These are phyloP conservation scores for Monilinia vaccinii-corymbosi DNA, from an alignment of 2,329 filamentous ascomycete species.

Conservation along the genomic window DNA sequence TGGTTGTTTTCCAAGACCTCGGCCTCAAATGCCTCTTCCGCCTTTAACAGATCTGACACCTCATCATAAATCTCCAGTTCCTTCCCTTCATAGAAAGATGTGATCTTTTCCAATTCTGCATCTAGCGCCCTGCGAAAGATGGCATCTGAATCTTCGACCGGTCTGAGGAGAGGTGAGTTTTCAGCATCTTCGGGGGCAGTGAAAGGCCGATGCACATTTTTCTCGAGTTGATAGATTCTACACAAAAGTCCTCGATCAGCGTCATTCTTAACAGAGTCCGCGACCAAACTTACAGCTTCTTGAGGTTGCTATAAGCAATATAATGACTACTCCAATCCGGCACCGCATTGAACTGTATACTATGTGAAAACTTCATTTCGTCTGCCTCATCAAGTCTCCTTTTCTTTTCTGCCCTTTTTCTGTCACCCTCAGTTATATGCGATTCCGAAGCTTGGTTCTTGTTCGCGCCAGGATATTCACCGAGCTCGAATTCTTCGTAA, in stretches of 20 bases:
- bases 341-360: slow-evolving; percentile 98
- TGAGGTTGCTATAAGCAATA: slow-evolving; percentile 96
- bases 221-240: slow-evolving; percentile 93
- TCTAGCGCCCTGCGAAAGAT: slow-evolving; percentile 77
- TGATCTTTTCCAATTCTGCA: slow-evolving; percentile 87
- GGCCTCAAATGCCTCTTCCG: slow-evolving; percentile 57
- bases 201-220: slow-evolving; percentile 56
- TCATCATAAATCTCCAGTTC: slow-evolving; percentile 81
- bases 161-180: slow-evolving; percentile 70
- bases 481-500: slow-evolving; percentile 27
- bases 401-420: slow-evolving; percentile 53
- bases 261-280: background rate
- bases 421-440: slow-evolving; percentile 12
- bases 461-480: slow-evolving; percentile 19
- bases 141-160: slow-evolving; percentile 62
- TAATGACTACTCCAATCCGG: slow-evolving; percentile 99
- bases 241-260: background rate
- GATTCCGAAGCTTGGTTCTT: slow-evolving; percentile 3
- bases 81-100: slow-evolving; percentile 81
- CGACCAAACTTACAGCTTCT: slow-evolving; percentile 69
- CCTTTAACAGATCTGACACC: slow-evolving; percentile 64
- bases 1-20: slow-evolving; percentile 25
- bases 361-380: slow-evolving; percentile 99
- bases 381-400: slow-evolving; percentile 61
- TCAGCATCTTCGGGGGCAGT: slow-evolving; percentile 61